Conservation (phyloP, 116 monocot genomes). For the Iris pallida region DNA sequence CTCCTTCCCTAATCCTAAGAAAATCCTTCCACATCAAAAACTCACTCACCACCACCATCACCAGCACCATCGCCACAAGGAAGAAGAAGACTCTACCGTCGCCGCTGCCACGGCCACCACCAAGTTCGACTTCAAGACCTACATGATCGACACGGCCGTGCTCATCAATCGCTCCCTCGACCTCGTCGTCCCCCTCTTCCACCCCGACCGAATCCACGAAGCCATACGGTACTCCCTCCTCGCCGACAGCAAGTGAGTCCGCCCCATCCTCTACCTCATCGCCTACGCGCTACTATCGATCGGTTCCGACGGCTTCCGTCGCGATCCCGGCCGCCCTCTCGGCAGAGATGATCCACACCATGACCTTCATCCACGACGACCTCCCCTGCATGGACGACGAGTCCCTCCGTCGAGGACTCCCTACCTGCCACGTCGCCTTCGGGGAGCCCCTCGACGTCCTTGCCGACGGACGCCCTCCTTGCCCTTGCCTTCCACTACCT, state of each 20-base stretch:
- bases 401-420: conserved; percentile 38
- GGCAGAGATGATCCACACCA: conserved; percentile 56
- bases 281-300: conserved; percentile 32
- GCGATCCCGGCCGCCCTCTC: conserved; percentile 40
- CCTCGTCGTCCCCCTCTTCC: conserved; percentile 13
- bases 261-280: conserved; percentile 39
- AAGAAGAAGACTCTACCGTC: no score
- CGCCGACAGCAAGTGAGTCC: conserved; percentile 44
- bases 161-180: conserved; percentile 38
- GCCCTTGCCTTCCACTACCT: conserved; percentile 25
- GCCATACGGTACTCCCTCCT: conserved; percentile 59
- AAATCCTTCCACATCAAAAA: no score
- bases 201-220: conserved; percentile 40
- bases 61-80: no score
- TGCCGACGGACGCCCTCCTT: conserved; percentile 27
- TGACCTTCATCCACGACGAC: conserved; percentile 57
- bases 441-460: conserved; percentile 37
- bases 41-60: no score
- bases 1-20: no score
- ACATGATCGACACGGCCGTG: conserved; percentile 35
- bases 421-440: conserved; percentile 30
- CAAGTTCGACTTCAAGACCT: conserved; percentile 37
- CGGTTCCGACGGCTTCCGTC: conserved; percentile 22
- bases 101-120: neutral
- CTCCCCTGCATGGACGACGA: conserved; percentile 56